Conservation (phyloP, 2,329 filamentous ascomycete genomes). For the Achaetomium macrosporum region DNA sequence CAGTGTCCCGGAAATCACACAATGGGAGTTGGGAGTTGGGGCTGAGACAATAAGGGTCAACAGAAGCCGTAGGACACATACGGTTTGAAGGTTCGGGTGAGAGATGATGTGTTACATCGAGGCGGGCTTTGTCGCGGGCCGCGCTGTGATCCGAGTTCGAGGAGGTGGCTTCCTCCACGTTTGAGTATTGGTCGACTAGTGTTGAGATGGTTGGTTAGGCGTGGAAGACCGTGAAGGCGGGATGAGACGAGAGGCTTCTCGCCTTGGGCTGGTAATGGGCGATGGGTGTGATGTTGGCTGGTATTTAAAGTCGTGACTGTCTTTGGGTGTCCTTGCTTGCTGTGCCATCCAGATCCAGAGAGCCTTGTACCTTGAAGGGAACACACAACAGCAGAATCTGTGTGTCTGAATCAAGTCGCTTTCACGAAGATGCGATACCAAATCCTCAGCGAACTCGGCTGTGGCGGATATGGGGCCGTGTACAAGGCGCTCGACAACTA, state of each 20-base stretch:
- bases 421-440: background rate
- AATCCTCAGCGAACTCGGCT: background rate
- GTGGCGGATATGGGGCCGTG: background rate
- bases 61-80: background rate
- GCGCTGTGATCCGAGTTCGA: constrained; percentile 1
- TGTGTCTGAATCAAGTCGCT: background rate
- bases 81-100: background rate
- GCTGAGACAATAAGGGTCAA: background rate
- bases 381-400: too few species aligned
- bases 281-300: background rate
- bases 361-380: too few species aligned
- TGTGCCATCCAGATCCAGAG: too few species aligned
- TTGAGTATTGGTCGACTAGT: background rate
- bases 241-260: background rate
- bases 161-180: background rate
- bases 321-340: too few species aligned
- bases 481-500: background rate
- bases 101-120: background rate
- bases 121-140: background rate
- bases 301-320: background rate
- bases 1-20: too few species aligned
- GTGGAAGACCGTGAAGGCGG: background rate
- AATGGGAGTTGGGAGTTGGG: too few species aligned
- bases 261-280: background rate
- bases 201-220: background rate